Conservation (phyloP, 345 rosid species). For the Euclidium syriacum region DNA sequence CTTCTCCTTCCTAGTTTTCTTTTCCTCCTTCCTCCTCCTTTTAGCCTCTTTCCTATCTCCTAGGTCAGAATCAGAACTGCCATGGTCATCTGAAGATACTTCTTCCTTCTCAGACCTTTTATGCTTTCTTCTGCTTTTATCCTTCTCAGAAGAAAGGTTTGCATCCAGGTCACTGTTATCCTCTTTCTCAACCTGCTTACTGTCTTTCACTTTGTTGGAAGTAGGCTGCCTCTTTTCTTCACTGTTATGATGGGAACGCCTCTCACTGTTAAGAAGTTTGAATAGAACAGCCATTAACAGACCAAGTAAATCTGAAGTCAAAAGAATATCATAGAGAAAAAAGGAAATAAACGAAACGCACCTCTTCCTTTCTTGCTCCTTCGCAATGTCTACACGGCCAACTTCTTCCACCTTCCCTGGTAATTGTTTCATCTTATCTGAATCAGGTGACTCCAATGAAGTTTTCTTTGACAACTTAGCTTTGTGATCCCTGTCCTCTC, state of each 20-base stretch:
- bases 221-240: conserved; percentile 33
- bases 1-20: conserved; percentile 69
- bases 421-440: conserved; percentile 34
- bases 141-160: conserved; percentile 41
- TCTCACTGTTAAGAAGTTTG: conserved; percentile 45
- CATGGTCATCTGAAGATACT: conserved; percentile 51
- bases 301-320: not conserved
- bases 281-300: conserved; percentile 11
- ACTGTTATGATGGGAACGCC: conserved; percentile 21
- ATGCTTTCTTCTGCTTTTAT: conserved; percentile 55
- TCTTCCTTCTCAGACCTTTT: conserved; percentile 52
- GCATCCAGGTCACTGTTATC: conserved; percentile 38
- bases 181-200: conserved; percentile 37
- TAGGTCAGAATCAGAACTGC: conserved; percentile 58
- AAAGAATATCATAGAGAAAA: not conserved
- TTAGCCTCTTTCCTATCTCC: conserved; percentile 83
- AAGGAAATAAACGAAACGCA: conserved; percentile 21
- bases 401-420: conserved; percentile 30
- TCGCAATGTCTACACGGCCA: conserved; percentile 6
- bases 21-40: conserved; percentile 86
- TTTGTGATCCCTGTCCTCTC: conserved; percentile 35
- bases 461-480: conserved; percentile 30
- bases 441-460: conserved; percentile 32
- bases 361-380: conserved; percentile 48
- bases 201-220: conserved; percentile 32